Evolutionary conservation across 179 eudicot genomes (phyloP), one percentile per base, ranked within the genome.

Genomic region (Spergularia azorica): DNA sequence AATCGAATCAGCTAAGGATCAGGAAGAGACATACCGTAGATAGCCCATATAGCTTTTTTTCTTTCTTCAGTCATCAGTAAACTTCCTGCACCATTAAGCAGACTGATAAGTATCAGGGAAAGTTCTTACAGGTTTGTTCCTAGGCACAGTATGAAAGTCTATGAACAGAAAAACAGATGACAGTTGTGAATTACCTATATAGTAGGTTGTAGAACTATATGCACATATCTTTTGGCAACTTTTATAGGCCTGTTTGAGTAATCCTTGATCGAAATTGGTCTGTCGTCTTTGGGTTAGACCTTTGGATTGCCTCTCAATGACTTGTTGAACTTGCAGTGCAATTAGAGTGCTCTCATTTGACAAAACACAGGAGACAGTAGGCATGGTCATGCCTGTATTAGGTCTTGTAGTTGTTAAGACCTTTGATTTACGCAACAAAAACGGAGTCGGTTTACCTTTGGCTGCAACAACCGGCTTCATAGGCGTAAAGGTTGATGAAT

Each of bases 201-300:
- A 88, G 72, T 80, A 88, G 18, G 86, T 86, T 79, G 80, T 88
- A 9, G 89, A 86, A 81, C 82, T 76, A 72, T 88, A 82, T 50
- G 78, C 85, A 71, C 86, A 88, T 4, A 88, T 48, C 16, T 62
- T 72, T 64, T 76, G 81, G 71, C 91, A 86, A 51, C 81, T 61
- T 0, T 82, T 79, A 67, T 84, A 88, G 3, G 87, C 83, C 63
- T 87, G 85, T 48, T 77, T 82, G n/a, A 82, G 85, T 57, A 88
- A 80, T 38, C 41, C 20, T 3, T 82, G 80, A 77, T 75, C 21
- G 57, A 88, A 82, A 18, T 61, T 61, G 3, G 79, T 72, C 39
- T 67, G 75, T 58, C 17, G 62, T 36, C 72, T 38, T 57, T 17
- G 41, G 13, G 55, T 63, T 11, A 20, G 51, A 5, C 52, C 63